Evolutionary conservation across 106 monocot genomes (phyloP).

Genomic region (Ottelia alismoides): DNA sequence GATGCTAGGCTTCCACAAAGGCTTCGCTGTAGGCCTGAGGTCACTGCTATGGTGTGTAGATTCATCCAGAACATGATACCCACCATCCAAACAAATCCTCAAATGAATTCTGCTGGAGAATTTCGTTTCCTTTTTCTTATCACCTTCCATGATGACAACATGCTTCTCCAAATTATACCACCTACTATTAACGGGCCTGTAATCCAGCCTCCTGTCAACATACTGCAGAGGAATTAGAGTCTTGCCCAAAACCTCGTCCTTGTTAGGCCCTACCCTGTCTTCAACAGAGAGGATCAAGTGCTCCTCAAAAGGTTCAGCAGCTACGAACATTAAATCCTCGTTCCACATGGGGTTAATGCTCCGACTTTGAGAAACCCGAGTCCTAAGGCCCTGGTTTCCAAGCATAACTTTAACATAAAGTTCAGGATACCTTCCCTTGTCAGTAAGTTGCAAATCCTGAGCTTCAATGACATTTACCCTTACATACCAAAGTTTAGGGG

Average conservation of each 20-base stretch:
- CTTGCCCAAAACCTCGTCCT: constrained; percentile 16
- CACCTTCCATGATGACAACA: constrained; percentile 10
- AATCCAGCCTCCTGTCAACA: constrained; percentile 14
- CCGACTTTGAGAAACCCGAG: constrained; percentile 13
- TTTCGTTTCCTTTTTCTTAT: constrained; percentile 13
- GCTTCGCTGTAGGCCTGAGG: constrained; percentile 18
- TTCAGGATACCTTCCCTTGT: constrained; percentile 17
- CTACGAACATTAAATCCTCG: constrained; percentile 23
- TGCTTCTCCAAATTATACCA: constrained; percentile 16
- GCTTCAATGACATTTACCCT: constrained; percentile 25
- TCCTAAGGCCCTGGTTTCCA: constrained; percentile 13
- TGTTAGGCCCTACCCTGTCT: constrained; percentile 12
- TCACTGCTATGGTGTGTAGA: constrained; percentile 20
- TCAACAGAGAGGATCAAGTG: constrained; percentile 13
- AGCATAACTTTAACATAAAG: constrained; percentile 14
- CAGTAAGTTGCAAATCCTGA: constrained; percentile 12
- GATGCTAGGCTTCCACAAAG: constrained; percentile 14
- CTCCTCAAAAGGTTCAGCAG: constrained; percentile 24
- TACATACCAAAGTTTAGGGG: constrained; percentile 26
- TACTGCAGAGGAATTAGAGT: constrained; percentile 6
- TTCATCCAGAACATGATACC: constrained; percentile 21
- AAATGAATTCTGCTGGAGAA: constrained; percentile 17
- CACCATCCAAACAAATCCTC: constrained; percentile 21
- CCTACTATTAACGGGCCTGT: constrained; percentile 4
- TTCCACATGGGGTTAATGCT: constrained; percentile 21